Conservation (phyloP, 2,329 filamentous ascomycete genomes). For the Stemphylium lycopersici region DNA sequence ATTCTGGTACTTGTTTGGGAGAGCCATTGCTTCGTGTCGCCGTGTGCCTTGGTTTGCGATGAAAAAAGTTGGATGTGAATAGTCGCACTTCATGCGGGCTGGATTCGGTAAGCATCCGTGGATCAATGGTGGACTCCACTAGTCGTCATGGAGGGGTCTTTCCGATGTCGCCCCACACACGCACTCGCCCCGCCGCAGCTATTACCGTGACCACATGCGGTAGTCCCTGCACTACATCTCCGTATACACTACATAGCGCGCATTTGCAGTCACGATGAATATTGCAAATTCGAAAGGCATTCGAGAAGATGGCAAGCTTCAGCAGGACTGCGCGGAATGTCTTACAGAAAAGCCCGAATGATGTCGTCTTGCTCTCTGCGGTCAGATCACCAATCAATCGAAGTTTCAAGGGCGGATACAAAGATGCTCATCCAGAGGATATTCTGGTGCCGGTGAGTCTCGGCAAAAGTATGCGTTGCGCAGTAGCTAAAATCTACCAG, state of each 20-base stretch:
- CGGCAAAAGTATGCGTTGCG: conserved; percentile 66
- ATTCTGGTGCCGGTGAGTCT: conserved; percentile 66
- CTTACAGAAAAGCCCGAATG: conserved; percentile 86
- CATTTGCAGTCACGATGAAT: conserved; percentile 1
- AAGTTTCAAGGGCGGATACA: conserved; percentile 88
- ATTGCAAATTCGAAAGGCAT: neutral
- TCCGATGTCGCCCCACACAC: conserved; percentile 39
- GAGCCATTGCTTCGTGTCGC: conserved; percentile 28
- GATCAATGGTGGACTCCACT: conserved; percentile 12
- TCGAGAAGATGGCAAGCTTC: conserved; percentile 35
- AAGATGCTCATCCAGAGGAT: conserved; percentile 89
- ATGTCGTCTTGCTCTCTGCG: conserved; percentile 91
- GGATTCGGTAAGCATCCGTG: conserved; percentile 10
- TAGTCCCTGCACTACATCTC: conserved; percentile 23
- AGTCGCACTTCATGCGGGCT: conserved; percentile 11
- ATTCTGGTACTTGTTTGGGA: conserved; percentile 44
- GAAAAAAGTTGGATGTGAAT: conserved; percentile 5
- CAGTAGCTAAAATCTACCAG: conserved; percentile 59
- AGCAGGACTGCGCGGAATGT: conserved; percentile 58
- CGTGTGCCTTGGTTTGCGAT: conserved; percentile 2
- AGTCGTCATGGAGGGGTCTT: conserved; percentile 41
- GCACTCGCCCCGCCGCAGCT: conserved; percentile 40
- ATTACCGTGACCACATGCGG: conserved; percentile 23
- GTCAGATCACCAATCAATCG: conserved; percentile 87
- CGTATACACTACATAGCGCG: conserved; percentile 14